Evolutionary conservation across 768 basidiomycete species (phyloP), one percentile per base, ranked within the genome.

Genomic region (Lentinula lateritia): DNA sequence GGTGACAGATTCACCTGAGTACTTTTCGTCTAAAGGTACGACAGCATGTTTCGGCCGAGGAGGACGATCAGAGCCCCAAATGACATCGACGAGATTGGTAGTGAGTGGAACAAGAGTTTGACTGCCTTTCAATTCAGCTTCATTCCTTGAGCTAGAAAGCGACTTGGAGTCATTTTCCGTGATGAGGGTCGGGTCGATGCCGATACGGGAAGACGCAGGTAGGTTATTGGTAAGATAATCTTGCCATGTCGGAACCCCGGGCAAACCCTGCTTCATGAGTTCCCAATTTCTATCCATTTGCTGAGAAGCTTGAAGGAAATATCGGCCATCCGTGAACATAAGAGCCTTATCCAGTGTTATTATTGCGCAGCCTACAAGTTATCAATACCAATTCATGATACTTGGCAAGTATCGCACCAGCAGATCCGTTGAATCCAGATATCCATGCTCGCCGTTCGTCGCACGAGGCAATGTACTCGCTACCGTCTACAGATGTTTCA

Each of bases 291-390:
- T 63, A 72, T 95, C 93, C 65, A 99, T 76, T 73, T 99, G 93
- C 64, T 94, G 83, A 63, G 82, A 85, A 0, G 97, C 97, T 74
- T 99, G 96, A 36, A 98, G 76, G 69, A 91, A 97, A 70, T 99
- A 99, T 50, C 96, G 77, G 3, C 96, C 97, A 76, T 99, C 96
- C 2, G 96, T 98, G 75, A 96, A 98, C 53, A 97, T 79, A 63
- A 80, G 86, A 0, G 95, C 95, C 4, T 85, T 76, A 34, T 87
- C 77, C 52, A 75, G 69, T 0, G 92, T 91, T 23, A 96, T 78
- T 46, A 95, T 71, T 2, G 93, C 95, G 62, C 85, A 89, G 50
- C 92, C 91, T 88, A 65, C 34, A 32, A 10, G 34, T 9, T 6
- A 20, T 34, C 5, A 35, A n/a, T 46, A 15, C 20, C 6, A 32